Evolutionary conservation across 2,329 filamentous ascomycete genomes (phyloP), one percentile per base, ranked within the genome.

Genomic region (Phoma herbarum): DNA sequence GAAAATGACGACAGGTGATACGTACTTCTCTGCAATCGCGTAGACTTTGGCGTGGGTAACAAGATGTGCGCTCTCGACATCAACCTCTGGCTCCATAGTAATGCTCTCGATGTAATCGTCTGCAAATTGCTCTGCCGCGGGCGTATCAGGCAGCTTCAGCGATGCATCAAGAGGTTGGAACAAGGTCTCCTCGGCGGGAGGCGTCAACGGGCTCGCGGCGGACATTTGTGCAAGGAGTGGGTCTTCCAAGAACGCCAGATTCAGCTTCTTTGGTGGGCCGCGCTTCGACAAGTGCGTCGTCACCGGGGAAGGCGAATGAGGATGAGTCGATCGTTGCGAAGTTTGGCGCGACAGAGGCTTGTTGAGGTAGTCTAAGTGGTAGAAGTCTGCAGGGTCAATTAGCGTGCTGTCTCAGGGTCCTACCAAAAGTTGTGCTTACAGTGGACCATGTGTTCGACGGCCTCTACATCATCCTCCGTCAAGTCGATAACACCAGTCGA

Each of bases 1-100:
- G 54, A 37, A 20, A 46, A 57, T 52, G 55, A 61, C 48, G 44
- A 59, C 64, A 55, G 11, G 55, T 56, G 47, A 48, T 60, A 76
- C 76, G 70, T 75, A 78, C 74, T 83, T 83, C 67, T 83, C 81
- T 10, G 80, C 81, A 23, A 83, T 76, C 31, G 80, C 80, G 65
- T 83, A 83, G 37, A 83, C 78, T 51, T 79, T 78, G 14, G 80
- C 78, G 63, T 83, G 81, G 16, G 77, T 75, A 46, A 83, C 62
- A 6, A 83, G 74, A 65, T 82, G 75, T 6, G 79, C 75, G 41
- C 74, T 70, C 60, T 79, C 75, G 12, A 69, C 66, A 45, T 78
- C 76, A 39, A 73, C 66, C 47, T 78, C 70, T 43, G 78, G 69
- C 56, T 76, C 72, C 22, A 62, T 62, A 37, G 65, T 58, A 18